phyloP scores from a whole-genome alignment of 2,329 filamentous ascomycete genomes.

The Corinectria fuckeliana region DNA sequence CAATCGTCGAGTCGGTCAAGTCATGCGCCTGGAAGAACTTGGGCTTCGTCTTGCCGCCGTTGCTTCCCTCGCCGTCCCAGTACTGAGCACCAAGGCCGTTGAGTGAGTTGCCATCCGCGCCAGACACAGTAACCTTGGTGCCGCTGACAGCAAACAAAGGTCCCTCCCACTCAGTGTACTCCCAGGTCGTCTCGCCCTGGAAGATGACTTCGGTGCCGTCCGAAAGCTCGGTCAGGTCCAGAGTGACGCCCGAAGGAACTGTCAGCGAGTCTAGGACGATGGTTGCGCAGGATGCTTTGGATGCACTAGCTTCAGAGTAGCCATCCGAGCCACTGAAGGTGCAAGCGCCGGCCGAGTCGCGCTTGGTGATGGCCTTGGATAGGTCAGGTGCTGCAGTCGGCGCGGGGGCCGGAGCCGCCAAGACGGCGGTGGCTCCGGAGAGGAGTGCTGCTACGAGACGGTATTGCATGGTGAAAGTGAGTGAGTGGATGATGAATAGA shows the following conservation, averaged over 20 bases:
- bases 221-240: conserved; percentile 10
- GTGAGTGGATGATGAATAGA: neutral
- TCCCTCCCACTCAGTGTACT: conserved; percentile 15
- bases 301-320: conserved; percentile 9
- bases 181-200: conserved; percentile 12
- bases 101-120: conserved; percentile 4
- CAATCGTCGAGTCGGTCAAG: conserved; percentile 13
- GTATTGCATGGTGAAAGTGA: conserved; percentile 12
- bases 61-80: conserved; percentile 19
- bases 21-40: conserved; percentile 21
- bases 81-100: conserved; percentile 12
- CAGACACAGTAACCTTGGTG: conserved; percentile 7
- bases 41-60: conserved; percentile 20
- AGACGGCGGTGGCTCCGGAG: conserved; percentile 5
- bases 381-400: conserved; percentile 3
- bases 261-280: conserved; percentile 7
- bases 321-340: conserved; percentile 15
- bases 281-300: conserved; percentile 11
- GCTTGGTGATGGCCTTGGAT: neutral
- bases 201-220: conserved; percentile 16
- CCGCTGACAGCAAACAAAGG: conserved; percentile 15
- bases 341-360: conserved; percentile 6
- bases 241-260: conserved; percentile 12
- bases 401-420: conserved; percentile 8
- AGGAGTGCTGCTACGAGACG: conserved; percentile 5